phyloP scores from a whole-genome alignment of 2,329 filamentous ascomycete genomes.

The Pyrenophora tritici-repentis region DNA sequence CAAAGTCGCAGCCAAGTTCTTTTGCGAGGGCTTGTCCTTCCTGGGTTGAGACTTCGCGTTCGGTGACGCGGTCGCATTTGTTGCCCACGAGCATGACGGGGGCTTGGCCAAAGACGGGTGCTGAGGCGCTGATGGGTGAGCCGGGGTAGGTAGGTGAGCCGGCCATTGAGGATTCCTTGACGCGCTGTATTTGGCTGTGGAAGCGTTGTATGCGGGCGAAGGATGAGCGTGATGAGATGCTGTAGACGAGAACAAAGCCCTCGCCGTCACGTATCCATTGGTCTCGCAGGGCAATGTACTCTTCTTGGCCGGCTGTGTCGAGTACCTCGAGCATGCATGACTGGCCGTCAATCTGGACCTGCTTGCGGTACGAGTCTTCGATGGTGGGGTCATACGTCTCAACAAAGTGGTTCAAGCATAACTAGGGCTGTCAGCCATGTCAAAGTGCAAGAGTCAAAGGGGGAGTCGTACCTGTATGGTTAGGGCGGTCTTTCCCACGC shows the following conservation, averaged over 20 bases:
- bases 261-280: constrained; percentile 99
- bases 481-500: constrained; percentile 90
- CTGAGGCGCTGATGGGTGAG: constrained; percentile 66
- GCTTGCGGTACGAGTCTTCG: constrained; percentile 71
- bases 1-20: constrained; percentile 92
- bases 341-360: constrained; percentile 85
- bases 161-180: constrained; percentile 82
- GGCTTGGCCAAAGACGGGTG: constrained; percentile 64
- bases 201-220: constrained; percentile 95
- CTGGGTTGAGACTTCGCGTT: constrained; percentile 94
- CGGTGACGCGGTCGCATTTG: constrained; percentile 95
- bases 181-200: constrained; percentile 94
- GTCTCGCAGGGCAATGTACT: constrained; percentile 94
- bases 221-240: constrained; percentile 94
- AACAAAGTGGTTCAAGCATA: constrained; percentile 97
- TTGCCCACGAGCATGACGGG: constrained; percentile 99
- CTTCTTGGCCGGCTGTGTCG: constrained; percentile 96
- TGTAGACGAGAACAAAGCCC: constrained; percentile 96
- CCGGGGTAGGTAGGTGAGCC: constrained; percentile 78
- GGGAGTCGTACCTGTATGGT: constrained; percentile 73
- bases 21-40: constrained; percentile 91
- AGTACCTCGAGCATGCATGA: constrained; percentile 97
- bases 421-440: constrained; percentile 55
- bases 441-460: background rate
- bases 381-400: constrained; percentile 80